Percentiles rank a stretch among this genome's conserved stretches.
Evolutionary conservation across 352 stramenopile genomes (phyloP).

Genomic region (Pythium rhizo-oryzae): DNA sequence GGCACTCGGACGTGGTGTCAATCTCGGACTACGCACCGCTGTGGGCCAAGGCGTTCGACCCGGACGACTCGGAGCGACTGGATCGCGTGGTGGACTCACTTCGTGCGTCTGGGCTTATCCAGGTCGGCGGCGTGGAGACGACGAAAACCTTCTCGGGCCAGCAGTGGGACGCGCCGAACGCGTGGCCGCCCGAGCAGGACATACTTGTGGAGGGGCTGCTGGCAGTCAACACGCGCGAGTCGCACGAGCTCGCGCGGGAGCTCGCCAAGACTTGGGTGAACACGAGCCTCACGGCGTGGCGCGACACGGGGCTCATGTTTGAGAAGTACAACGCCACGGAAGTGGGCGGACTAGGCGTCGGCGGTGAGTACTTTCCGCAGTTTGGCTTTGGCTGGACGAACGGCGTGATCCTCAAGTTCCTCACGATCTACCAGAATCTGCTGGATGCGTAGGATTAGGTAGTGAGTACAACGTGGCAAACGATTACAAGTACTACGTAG

Average conservation of each 20-base stretch:
- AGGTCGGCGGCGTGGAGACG: slow-evolving; percentile 68
- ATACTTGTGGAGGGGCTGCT: slow-evolving; percentile 83
- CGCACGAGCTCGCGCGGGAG: slow-evolving; percentile 50
- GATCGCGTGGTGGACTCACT: slow-evolving; percentile 52
- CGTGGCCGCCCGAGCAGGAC: slow-evolving; percentile 85
- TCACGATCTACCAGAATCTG: slow-evolving; percentile 79
- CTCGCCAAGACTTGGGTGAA: slow-evolving; percentile 67
- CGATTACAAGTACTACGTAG: background rate
- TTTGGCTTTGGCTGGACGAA: slow-evolving; percentile 90
- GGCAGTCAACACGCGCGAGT: slow-evolving; percentile 46
- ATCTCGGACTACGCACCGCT: slow-evolving; percentile 78
- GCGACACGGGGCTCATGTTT: slow-evolving; percentile 81
- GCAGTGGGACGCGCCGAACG: slow-evolving; percentile 89
- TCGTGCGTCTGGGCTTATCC: slow-evolving; percentile 56
- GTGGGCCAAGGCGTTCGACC: slow-evolving; percentile 75
- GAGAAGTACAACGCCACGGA: slow-evolving; percentile 89
- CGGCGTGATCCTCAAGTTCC: slow-evolving; percentile 86
- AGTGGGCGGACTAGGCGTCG: slow-evolving; percentile 63
- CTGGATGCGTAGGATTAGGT: slow-evolving; percentile 29
- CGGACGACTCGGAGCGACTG: slow-evolving; percentile 44
- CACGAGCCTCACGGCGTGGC: slow-evolving; percentile 64
- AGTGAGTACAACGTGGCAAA: background rate
- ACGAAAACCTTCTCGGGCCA: slow-evolving; percentile 75
- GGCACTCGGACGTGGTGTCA: slow-evolving; percentile 49
- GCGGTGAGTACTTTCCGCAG: slow-evolving; percentile 89